Evolutionary conservation across 2,329 filamentous ascomycete species (phyloP).

Genomic region (Pseudocercospora vitis): DNA sequence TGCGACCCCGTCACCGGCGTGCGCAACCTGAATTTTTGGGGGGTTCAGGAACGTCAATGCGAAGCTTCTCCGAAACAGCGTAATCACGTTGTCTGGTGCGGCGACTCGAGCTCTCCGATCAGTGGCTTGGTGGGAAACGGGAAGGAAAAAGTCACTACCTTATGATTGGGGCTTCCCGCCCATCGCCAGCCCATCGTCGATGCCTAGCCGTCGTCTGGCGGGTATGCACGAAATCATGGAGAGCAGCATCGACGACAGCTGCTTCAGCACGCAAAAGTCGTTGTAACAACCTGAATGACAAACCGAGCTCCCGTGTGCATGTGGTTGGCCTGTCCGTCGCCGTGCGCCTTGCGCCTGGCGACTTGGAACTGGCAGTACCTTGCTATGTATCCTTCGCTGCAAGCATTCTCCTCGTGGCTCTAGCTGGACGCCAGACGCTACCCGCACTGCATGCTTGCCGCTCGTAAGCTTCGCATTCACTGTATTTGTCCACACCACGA

Average conservation of each 20-base stretch:
- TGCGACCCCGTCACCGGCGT: slow-evolving; percentile 6
- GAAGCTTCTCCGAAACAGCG: not conserved
- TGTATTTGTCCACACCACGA: slow-evolving; percentile 10
- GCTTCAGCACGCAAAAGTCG: too few relatives aligned
- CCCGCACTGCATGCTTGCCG: slow-evolving; percentile 7
- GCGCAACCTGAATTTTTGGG: not conserved
- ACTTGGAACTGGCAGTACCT: slow-evolving; percentile 11
- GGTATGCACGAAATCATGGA: slow-evolving; percentile 25
- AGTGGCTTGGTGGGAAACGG: slow-evolving; percentile 11
- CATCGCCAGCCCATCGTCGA: slow-evolving; percentile 22
- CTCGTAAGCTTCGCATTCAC: slow-evolving; percentile 17
- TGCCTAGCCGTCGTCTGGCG: slow-evolving; percentile 18
- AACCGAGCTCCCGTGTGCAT: not conserved
- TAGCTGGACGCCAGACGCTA: not conserved
- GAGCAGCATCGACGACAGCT: too few relatives aligned
- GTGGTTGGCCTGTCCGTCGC: slow-evolving; percentile 1
- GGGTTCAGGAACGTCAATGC: slow-evolving; percentile 2
- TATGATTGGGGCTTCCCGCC: slow-evolving; percentile 6
- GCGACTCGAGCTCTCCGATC: slow-evolving; percentile 4
- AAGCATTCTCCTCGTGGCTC: slow-evolving; percentile 11
- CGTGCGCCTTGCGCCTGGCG: not conserved
- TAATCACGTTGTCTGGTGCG: slow-evolving; percentile 10
- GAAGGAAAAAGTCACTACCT: too few relatives aligned
- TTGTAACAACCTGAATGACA: slow-evolving; percentile 3
- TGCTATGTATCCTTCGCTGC: slow-evolving; percentile 4